These are phyloP conservation scores for Exophiala lecanii-corni DNA, from an alignment of 2,329 filamentous ascomycete genomes.

Conservation along the genomic window DNA sequence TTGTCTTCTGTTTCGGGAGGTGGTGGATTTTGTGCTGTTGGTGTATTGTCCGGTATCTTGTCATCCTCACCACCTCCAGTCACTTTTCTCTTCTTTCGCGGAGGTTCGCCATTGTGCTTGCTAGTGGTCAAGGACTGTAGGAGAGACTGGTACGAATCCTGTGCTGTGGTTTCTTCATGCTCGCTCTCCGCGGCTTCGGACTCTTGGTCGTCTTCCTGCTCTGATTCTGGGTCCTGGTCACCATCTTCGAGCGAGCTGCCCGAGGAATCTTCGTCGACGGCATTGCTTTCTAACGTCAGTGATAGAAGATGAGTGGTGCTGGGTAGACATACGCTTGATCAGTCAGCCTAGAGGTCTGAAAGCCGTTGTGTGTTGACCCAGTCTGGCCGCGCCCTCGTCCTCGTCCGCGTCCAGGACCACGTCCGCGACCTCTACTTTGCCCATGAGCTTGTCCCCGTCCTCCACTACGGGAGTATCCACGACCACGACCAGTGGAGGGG, in stretches of 20 bases:
- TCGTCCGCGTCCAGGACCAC: conserved; percentile 25
- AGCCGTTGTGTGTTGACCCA: conserved; percentile 27
- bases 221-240: neutral
- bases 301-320: no score
- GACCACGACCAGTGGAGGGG: conserved; percentile 6
- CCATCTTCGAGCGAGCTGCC: no score
- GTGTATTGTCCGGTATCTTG: neutral
- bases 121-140: conserved; percentile 50
- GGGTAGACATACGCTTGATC: conserved; percentile 37
- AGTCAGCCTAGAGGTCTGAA: conserved; percentile 36
- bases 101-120: conserved; percentile 40
- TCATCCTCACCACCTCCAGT: no score
- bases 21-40: conserved; percentile 6
- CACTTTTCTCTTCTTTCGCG: conserved; percentile 52
- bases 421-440: neutral
- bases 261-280: conserved; percentile 1
- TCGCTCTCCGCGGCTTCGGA: conserved; percentile 11
- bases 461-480: neutral
- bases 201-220: conserved; percentile 4
- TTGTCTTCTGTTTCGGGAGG: conserved; percentile 18
- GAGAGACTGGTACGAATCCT: conserved; percentile 51
- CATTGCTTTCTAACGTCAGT: no score
- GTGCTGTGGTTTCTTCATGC: conserved; percentile 12
- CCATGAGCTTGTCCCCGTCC: neutral
- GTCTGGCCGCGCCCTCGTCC: conserved; percentile 21